These are phyloP conservation scores for Spinacia oleracea DNA, from an alignment of 179 eudicot species.

Conservation along the genomic window DNA sequence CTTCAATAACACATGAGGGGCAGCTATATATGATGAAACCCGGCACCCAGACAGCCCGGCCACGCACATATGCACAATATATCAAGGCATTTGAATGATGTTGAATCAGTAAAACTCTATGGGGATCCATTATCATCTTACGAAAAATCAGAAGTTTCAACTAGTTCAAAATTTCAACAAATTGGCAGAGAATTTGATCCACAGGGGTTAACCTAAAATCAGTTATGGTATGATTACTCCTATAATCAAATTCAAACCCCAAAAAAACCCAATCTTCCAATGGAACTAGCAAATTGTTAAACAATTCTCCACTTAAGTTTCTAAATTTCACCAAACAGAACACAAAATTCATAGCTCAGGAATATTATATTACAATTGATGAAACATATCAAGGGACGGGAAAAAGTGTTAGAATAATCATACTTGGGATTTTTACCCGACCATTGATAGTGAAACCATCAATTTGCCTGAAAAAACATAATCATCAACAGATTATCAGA, in stretches of 20 bases:
- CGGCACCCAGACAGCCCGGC: neutral
- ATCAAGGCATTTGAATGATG: neutral
- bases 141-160: neutral
- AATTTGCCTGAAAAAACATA: slow-evolving; percentile 42
- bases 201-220: slow-evolving; percentile 1
- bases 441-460: slow-evolving; percentile 73
- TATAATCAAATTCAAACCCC: neutral
- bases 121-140: neutral
- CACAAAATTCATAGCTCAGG: neutral
- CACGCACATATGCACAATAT: neutral
- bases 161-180: neutral
- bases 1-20: too few relatives aligned
- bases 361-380: neutral
- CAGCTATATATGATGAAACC: too few relatives aligned
- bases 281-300: slow-evolving; percentile 3
- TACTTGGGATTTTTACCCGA: slow-evolving; percentile 69
- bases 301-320: neutral
- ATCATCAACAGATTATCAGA: neutral
- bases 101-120: neutral
- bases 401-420: neutral
- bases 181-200: neutral
- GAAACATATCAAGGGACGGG: neutral
- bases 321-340: neutral
- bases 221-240: neutral
- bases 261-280: neutral